These are phyloP conservation scores for Podila epicladia DNA, from an alignment of 192 early-diverging fungal species.

Conservation along the genomic window DNA sequence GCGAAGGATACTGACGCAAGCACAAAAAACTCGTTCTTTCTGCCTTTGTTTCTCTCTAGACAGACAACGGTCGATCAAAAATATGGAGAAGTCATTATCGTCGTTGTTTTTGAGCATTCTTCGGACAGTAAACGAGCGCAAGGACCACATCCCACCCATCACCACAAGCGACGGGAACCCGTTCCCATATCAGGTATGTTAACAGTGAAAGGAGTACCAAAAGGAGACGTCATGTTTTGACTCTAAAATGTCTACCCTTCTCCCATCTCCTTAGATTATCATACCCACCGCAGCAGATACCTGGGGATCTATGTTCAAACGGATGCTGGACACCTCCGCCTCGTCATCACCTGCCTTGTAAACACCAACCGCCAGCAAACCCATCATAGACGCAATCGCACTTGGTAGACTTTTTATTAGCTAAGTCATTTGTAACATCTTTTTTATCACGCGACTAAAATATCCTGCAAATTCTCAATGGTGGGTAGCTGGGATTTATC, in stretches of 20 bases:
- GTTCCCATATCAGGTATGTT: constrained; percentile 67
- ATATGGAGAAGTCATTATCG: constrained; percentile 56
- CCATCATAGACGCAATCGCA: too few relatives aligned
- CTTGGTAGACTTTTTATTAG: too few relatives aligned
- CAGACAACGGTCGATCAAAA: constrained; percentile 51
- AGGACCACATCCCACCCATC: constrained; percentile 73
- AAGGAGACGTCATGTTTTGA: too few relatives aligned
- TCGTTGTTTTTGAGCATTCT: constrained; percentile 61
- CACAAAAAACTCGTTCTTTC: too few relatives aligned
- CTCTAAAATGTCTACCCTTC: too few relatives aligned
- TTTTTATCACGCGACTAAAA: too few relatives aligned
- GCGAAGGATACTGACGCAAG: neutral
- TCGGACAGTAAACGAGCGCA: constrained; percentile 66
- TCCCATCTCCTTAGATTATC: constrained; percentile 52
- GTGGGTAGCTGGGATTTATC: too few relatives aligned
- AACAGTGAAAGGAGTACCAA: too few relatives aligned
- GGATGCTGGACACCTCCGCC: constrained; percentile 56
- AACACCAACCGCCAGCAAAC: neutral
- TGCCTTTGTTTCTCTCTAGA: constrained; percentile 37
- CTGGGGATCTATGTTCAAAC: constrained; percentile 68
- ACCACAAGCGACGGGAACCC: constrained; percentile 66
- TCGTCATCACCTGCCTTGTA: constrained; percentile 24
- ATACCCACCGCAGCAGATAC: constrained; percentile 58
- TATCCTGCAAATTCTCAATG: too few relatives aligned
- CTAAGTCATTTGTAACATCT: too few relatives aligned